Percentiles rank a stretch among this genome's conserved stretches.
Conservation (phyloP, 768 basidiomycete genomes). For the Tricholoma saponaceum region DNA sequence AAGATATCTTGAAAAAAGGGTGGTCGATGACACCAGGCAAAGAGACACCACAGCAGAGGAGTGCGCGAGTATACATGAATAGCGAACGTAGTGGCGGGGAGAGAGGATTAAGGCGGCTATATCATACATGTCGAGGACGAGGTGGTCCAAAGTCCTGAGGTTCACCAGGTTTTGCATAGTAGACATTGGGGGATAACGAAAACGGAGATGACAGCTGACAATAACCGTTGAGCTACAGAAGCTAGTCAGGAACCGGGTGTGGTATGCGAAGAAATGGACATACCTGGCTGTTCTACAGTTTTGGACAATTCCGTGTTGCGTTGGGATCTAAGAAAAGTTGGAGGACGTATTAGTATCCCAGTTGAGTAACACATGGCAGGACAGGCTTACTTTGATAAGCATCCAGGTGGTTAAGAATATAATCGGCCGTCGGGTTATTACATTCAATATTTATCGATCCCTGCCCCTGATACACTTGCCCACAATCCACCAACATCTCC, state of each 20-base stretch:
- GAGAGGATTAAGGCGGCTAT: background rate
- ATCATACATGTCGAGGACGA: background rate
- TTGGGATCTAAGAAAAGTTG: too few relatives aligned
- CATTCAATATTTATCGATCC: slow-evolving; percentile 61
- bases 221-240: background rate
- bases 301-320: background rate
- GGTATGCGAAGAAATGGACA: background rate
- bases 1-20: background rate
- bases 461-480: slow-evolving; percentile 73
- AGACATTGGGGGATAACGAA: background rate
- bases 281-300: background rate
- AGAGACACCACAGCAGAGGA: background rate
- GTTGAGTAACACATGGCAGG: background rate
- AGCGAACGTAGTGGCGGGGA: background rate
- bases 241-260: too few relatives aligned
- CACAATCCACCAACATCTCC: slow-evolving; percentile 71
- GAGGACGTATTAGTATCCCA: too few relatives aligned
- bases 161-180: too few relatives aligned
- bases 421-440: too few relatives aligned
- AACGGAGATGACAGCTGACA: background rate
- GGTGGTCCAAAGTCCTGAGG: too few relatives aligned
- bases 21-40: background rate
- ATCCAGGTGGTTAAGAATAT: too few relatives aligned
- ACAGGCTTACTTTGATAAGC: too few relatives aligned
- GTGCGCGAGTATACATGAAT: background rate